Base-by-base conservation (phyloP, 352 stramenopile genomes). In the Thraustochytrium sp. region DNA sequence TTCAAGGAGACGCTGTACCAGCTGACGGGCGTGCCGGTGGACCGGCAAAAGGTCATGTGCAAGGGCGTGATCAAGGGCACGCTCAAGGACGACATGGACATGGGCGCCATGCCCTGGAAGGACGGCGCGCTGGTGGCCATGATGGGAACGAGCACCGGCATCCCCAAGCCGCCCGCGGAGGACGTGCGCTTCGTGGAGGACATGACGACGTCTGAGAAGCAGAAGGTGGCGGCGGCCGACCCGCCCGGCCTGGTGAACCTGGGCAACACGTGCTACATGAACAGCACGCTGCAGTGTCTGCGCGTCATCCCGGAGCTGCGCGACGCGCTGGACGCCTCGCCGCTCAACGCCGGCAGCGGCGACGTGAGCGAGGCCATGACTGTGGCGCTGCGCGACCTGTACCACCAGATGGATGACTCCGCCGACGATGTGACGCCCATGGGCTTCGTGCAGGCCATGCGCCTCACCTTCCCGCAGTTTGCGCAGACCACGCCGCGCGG, bases 401-500 rank as follows among this genome's bases (percentile, higher is more conserved):
- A 89, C 63, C 86, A 90, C 51, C 53, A 87, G 16, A 62, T 92
- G 29, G 87, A 72, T 37, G 73, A 91, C 13, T 62, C 85, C 18
- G 82, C 88, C 18, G 65, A 90, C 31, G 73, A 90, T 11, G 85
- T 92, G 13, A 65, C 84, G 18, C 92, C 91, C 31, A 84, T 85
- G 11, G 78, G 84, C 23, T 88, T 94, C 59, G 89, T 93, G 5
- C 86, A 87, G 75, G 85, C 95, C 16, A 92, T 98, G 74, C 94
- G 96, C 80, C 91, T 92, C 75, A 89, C 91, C 11, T 98, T 97
- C 89, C 96, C 96, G n/a, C 95, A 99, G 88, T 99, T 98, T 87
- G 96, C 94, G 3, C 92, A 98, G 89, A 93, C 94, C 73, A 91
- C 92, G 51, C 93, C 93, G n/a, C 89, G 91, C 31, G 94, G 94